Conservation (phyloP, 2,329 filamentous ascomycete genomes). For the Fonsecaea multimorphosa region DNA sequence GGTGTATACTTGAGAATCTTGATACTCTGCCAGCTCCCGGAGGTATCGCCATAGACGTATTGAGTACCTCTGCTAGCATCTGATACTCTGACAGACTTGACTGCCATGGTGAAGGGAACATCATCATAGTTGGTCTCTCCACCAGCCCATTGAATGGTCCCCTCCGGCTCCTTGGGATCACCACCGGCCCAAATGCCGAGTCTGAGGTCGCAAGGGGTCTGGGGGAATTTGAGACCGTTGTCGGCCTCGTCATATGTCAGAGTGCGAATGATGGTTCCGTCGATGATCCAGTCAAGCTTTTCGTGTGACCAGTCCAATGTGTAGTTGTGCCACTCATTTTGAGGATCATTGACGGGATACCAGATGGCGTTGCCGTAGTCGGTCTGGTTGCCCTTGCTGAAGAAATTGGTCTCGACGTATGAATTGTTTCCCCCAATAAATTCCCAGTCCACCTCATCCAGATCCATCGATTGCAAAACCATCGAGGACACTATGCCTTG, state of each 20-base stretch:
- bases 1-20: conserved; percentile 50
- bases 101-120: conserved; percentile 85
- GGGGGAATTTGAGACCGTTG: conserved; percentile 75
- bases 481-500: conserved; percentile 79
- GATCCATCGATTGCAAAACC: conserved; percentile 80
- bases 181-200: conserved; percentile 92
- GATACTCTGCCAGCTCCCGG: conserved; percentile 53
- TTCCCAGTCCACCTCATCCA: conserved; percentile 90
- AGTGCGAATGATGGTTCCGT: conserved; percentile 76
- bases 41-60: conserved; percentile 50
- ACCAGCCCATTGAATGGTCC: conserved; percentile 89
- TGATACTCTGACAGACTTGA: conserved; percentile 75
- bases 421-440: conserved; percentile 72
- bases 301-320: conserved; percentile 87
- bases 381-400: conserved; percentile 74
- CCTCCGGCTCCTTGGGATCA: conserved; percentile 75
- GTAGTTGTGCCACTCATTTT: conserved; percentile 81
- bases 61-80: conserved; percentile 44
- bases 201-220: conserved; percentile 94
- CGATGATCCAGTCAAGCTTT: conserved; percentile 86
- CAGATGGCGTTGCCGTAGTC: conserved; percentile 72
- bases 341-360: conserved; percentile 65
- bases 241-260: conserved; percentile 73
- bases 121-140: conserved; percentile 82
- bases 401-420: conserved; percentile 74